Base-by-base conservation (phyloP, 345 rosid genomes). In the Syzygium aromaticum region DNA sequence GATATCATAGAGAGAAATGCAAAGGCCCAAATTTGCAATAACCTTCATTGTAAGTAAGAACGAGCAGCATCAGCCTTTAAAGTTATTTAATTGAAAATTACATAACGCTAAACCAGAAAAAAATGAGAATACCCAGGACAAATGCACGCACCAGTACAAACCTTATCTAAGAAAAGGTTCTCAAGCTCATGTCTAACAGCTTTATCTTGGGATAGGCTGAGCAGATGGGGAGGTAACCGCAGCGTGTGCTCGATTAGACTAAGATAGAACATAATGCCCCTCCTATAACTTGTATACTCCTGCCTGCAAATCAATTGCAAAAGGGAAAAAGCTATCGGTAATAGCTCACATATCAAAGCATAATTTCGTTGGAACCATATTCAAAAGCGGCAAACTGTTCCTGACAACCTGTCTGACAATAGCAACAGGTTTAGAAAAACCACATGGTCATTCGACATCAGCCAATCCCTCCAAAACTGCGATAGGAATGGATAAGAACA, bases 81-180 rank as follows among this genome's bases (percentile, higher is more conserved):
- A 33, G 46, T 21, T 3, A 52, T 84, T 21, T 52, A 84, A 51
- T 2, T 30, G n/a, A 77, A 77, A 33, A 27, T 33, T 21, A 64
- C 57, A 52, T 13, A 16, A 52, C 27, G 53, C 46, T 40, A 19
- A 6, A 73, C 53, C 28, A 40, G 22, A 77, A 38, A 25, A 5
- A 4, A 21, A 54, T 16, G 23, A 10, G 40, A 46, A 33, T 8
- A 19, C 25, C 30, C 85, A 54, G 67, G 52, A 51, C 28, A 53
- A 12, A 56, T 43, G 64, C 82, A 46, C 28, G 33, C 51, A 25
- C 16, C 57, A 57, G 4, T 25, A 84, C 27, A 87, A 89, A 95
- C 99, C 98, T 95, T 95, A 89, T 98, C 99, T 77, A 95, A 89
- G 93, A 95, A 98, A 86, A 93, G 84, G 86, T 90, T 87, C 82